Conservation (phyloP, 1,139 yeast species). For the Kazachstania sp. region DNA sequence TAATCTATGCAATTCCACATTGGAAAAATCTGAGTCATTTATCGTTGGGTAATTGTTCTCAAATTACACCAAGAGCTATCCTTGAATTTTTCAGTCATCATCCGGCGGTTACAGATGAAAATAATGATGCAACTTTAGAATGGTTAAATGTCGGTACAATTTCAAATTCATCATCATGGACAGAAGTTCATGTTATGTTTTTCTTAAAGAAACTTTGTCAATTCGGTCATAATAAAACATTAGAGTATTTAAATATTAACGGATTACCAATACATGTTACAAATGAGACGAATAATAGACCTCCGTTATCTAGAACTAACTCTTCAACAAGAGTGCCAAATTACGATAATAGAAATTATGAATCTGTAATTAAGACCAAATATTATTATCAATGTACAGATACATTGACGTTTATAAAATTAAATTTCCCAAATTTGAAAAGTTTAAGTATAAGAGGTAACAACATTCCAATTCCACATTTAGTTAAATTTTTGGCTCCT, state of each 20-base stretch:
- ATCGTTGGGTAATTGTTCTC: slow-evolving; percentile 70
- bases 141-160: slow-evolving; percentile 79
- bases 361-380: slow-evolving; percentile 15
- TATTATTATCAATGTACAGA: slow-evolving; percentile 31
- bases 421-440: slow-evolving; percentile 46
- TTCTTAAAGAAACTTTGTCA: slow-evolving; percentile 41
- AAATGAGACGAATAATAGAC: slow-evolving; percentile 5
- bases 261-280: slow-evolving; percentile 48
- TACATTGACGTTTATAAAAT: slow-evolving; percentile 48
- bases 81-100: slow-evolving; percentile 65
- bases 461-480: slow-evolving; percentile 40
- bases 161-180: slow-evolving; percentile 56
- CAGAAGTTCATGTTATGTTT: slow-evolving; percentile 50
- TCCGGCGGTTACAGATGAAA: slow-evolving; percentile 51
- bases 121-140: slow-evolving; percentile 37
- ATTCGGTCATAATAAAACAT: slow-evolving; percentile 34
- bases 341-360: slow-evolving; percentile 2
- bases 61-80: slow-evolving; percentile 64
- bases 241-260: slow-evolving; percentile 53
- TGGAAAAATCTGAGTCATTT: slow-evolving; percentile 62
- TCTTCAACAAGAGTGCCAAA: background rate
- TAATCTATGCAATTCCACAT: slow-evolving; percentile 38
- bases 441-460: slow-evolving; percentile 59
- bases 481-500: slow-evolving; percentile 41
- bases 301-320: slow-evolving; percentile 6